A percentile compares a stretch with the other conserved stretches of the same genome.
These are phyloP conservation scores for Plasmodium billcollinsi DNA, from an alignment of 169 alveolate species.

Conservation along the genomic window DNA sequence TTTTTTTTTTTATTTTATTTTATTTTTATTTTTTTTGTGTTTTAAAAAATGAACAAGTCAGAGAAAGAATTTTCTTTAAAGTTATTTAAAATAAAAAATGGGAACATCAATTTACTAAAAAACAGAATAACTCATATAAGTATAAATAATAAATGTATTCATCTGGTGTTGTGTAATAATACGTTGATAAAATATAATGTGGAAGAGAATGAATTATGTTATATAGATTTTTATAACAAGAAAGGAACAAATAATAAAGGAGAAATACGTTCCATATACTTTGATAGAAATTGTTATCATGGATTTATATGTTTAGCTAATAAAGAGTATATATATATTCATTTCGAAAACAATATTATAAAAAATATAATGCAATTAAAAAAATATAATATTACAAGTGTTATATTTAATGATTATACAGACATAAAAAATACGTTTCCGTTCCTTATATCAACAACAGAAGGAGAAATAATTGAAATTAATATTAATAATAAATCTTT, in stretches of 20 bases:
- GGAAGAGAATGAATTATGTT: slow-evolving; percentile 64
- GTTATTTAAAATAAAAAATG: slow-evolving; percentile 70
- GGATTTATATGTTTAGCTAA: slow-evolving; percentile 77
- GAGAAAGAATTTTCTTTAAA: slow-evolving; percentile 54
- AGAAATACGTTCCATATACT: slow-evolving; percentile 71
- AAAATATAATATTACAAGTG: slow-evolving; percentile 59
- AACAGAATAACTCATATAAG: slow-evolving; percentile 74
- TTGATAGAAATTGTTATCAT: slow-evolving; percentile 75
- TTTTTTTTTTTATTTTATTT: too few relatives aligned
- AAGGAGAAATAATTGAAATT: slow-evolving; percentile 75
- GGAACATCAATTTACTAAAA: slow-evolving; percentile 59
- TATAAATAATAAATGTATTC: slow-evolving; percentile 72
- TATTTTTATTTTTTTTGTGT: too few relatives aligned
- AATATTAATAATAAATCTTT: slow-evolving; percentile 50
- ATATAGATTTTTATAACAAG: slow-evolving; percentile 66
- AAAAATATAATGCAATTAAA: slow-evolving; percentile 48
- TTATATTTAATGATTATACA: slow-evolving; percentile 42
- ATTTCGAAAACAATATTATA: slow-evolving; percentile 70
- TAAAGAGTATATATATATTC: slow-evolving; percentile 73
- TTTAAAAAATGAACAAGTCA: slow-evolving; percentile 51
- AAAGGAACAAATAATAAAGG: slow-evolving; percentile 67
- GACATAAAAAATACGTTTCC: slow-evolving; percentile 46
- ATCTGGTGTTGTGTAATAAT: slow-evolving; percentile 64
- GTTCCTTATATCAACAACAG: slow-evolving; percentile 44
- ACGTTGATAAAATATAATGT: slow-evolving; percentile 54